Evolutionary conservation across 2,329 filamentous ascomycete species (phyloP), one percentile per base, ranked within the genome.

Genomic region (Paraphaeosphaeria minitans): DNA sequence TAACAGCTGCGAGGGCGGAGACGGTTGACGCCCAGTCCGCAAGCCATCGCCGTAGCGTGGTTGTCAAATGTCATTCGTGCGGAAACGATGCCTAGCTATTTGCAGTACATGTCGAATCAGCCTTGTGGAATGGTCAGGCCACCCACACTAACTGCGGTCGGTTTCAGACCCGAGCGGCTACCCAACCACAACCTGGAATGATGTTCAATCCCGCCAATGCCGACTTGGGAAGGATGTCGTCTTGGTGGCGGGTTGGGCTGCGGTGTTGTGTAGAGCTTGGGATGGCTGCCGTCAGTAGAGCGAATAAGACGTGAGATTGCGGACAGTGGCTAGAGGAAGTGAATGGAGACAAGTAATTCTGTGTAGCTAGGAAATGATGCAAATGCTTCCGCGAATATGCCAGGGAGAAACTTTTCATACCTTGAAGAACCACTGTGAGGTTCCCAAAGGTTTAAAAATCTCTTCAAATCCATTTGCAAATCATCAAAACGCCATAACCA

Each of bases 41-140:
- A 35, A 54, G 27, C 56, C 27, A 47, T 22, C 21, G 48, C 49
- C 33, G 39, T 48, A 39, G 53, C 29, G 43, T 22, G 33, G 22
- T 37, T 39, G 43, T 50, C 45, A 41, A 54, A 54, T 58, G 50
- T 45, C 56, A 50, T 58, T 54, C 51, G 56, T 50, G 31, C 45
- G 43, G 35, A 24, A 46, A 52, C 37, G 21, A 42, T 49, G 29
- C 37, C 46, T 53, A 41, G n/a, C 41, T 27, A 49, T 46, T 52
- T 43, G 46, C 46, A 47, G 43, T 21, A 54, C 37, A 51, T 47
- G 53, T 60, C 61, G 69, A 69, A 63, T 75, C 72, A 75, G 72
- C 72, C 73, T 74, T 71, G 70, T 66, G 61, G 56, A 53, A 53
- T 63, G 57, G 53, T 66, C 45, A 76, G 72, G 73, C 72, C 65